Conservation (phyloP, 2,329 filamentous ascomycete species). For the Exserohilum turcica region DNA sequence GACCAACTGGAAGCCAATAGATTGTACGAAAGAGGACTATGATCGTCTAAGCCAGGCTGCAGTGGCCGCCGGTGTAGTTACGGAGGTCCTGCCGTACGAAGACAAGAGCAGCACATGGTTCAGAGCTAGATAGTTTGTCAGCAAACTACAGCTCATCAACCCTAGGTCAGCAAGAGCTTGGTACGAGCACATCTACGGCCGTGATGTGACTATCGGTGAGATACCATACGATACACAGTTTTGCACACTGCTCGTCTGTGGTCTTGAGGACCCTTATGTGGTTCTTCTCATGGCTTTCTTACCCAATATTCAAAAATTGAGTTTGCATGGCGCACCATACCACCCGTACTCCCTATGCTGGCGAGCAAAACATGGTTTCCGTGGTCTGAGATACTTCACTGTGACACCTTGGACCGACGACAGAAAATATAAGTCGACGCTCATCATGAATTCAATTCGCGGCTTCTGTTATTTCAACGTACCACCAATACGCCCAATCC, state of each 20-base stretch:
- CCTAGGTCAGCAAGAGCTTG: not conserved
- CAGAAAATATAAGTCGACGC: no score
- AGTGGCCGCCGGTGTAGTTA: not conserved
- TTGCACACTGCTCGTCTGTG: conserved; percentile 8
- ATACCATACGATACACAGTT: conserved; percentile 6
- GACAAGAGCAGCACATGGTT: not conserved
- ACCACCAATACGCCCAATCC: not conserved
- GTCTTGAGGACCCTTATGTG: conserved; percentile 7
- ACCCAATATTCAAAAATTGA: conserved; percentile 2
- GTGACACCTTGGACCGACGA: no score
- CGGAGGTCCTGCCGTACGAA: not conserved
- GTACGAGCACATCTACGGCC: not conserved
- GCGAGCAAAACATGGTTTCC: not conserved
- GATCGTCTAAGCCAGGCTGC: not conserved
- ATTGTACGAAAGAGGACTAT: not conserved
- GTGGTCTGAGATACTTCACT: not conserved
- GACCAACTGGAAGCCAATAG: not conserved
- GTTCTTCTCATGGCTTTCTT: conserved; percentile 12
- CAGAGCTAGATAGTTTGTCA: no score
- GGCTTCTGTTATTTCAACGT: no score
- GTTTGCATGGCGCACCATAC: not conserved
- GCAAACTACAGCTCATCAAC: not conserved
- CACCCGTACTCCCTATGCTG: not conserved
- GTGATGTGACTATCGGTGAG: not conserved
- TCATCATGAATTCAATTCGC: no score